Conservation (phyloP, 148 eudicot species). For the Heliamphora exappendiculata region DNA sequence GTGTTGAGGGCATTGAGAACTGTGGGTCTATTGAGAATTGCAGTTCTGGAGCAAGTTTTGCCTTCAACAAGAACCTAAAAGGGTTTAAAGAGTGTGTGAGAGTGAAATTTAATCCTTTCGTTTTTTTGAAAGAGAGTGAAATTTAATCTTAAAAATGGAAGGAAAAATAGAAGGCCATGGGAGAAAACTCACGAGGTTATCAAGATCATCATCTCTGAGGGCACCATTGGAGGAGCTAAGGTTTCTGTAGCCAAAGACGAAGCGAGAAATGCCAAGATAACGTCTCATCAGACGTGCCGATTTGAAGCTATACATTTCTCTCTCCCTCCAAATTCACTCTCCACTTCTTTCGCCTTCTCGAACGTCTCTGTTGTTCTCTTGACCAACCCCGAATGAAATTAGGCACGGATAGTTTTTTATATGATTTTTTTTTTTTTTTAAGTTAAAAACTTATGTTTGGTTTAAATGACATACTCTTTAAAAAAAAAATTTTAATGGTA, state of each 20-base stretch:
- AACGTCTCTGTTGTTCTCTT: too few species aligned
- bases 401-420: too few species aligned
- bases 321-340: background rate
- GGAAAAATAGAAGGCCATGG: too few species aligned
- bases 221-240: conserved; percentile 13
- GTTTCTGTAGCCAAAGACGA: background rate
- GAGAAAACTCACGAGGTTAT: conserved; percentile 22
- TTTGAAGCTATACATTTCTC: conserved; percentile 28
- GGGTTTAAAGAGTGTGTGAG: background rate
- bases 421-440: too few species aligned
- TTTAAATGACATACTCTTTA: too few species aligned
- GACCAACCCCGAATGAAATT: too few species aligned
- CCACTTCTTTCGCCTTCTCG: background rate
- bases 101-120: background rate
- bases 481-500: too few species aligned
- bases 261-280: conserved; percentile 2
- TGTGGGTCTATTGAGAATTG: conserved; percentile 64
- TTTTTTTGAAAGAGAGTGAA: background rate
- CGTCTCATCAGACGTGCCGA: conserved; percentile 20
- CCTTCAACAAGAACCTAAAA: conserved; percentile 64
- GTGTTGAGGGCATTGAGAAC: conserved; percentile 59
- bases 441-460: too few species aligned
- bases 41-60: conserved; percentile 49
- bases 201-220: conserved; percentile 15
- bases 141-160: too few species aligned